Base-by-base conservation (phyloP, 257 asterid genomes). In the Jasminum sambac region DNA sequence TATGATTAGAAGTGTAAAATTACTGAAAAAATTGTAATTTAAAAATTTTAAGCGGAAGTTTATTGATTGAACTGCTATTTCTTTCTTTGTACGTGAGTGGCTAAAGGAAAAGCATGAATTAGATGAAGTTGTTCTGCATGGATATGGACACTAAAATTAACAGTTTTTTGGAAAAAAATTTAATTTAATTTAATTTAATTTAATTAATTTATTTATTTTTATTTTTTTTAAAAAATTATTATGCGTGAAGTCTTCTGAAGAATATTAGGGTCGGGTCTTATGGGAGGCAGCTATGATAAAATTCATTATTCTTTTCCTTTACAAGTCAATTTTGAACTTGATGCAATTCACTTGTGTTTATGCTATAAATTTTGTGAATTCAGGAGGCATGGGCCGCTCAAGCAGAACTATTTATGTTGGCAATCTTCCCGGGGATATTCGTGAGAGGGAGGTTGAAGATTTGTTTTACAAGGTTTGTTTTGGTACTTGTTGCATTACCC, bases 361-460 rank as follows among this genome's bases (percentile, higher is more conserved):
- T 36, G 60, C 50, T 57, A 46, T 72, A 39, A 72, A 24, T 71
- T 38, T 64, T 71, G 4, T 70, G 6, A 23, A 77, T 76, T 60
- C 82, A 77, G 88, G 80, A 57, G 73, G 59, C 73, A 90, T 90
- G 96, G 89, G 92, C 23, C 87, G 88, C 34, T 76, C 79, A 62
- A 88, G 90, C 81, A 78, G 87, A 66, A 90, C 92, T 7, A 85
- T 90, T 58, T 90, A 88, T 72, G 93, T 90, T 21, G 96, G 96
- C 12, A 90, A 90, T 75, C 96, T 90, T 74, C 96, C 95, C 21
- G 95, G 88, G 23, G 95, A 90, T 60, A 74, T 86, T 57, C 88
- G 91, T 21, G 93, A 90, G 82, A 82, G 86, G 0, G 95, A 90
- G 82, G 93, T 90, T 25, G 95, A 90, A 73, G 93, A 88, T 82